Base-by-base conservation (phyloP, 192 early-diverging fungal genomes). In the Piromyces finnis region DNA sequence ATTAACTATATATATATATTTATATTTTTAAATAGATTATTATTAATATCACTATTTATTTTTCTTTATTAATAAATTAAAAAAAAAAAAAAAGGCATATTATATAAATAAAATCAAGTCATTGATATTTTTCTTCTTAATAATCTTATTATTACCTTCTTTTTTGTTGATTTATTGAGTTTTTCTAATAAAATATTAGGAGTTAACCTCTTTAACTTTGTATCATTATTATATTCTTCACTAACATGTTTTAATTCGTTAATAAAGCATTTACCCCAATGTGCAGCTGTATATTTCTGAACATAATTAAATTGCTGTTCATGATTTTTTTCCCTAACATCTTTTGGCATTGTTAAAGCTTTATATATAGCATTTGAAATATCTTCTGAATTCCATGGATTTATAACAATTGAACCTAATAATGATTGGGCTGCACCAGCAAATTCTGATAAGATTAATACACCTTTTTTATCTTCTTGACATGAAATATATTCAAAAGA, bases 401-500 rank as follows among this genome's bases (percentile, higher is more conserved):
- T 89, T 28, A 89, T 85, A 0, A 87, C 83, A 77, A 89, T 79
- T 12, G 88, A 85, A 13, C 87, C 88, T 30, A 87, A 87, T 78
- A 89, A 88, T 51, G 82, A 85, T 29, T 84, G 82, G 81, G 88
- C 88, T 2, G 88, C 88, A 35, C 88, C 88, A 4, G 88, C 88
- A 84, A 89, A 89, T 83, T 86, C 88, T 77, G 85, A 86, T 81
- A 89, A 87, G 77, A 89, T 88, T 28, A 89, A 84, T 6, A 88
- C 87, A 28, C 87, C 85, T 27, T 84, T 81, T 41, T 89, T 87
- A 11, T 82, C 87, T 59, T 88, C 85, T 78, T 89, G 88, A 80
- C 88, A 89, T 26, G 87, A 86, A 22, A 90, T 86, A 84, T 81
- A 90, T 80, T 90, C 89, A 80, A 89, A 88, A 13, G 87, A 88